Evolutionary conservation across 1,284 basidiomycete species (phyloP), one percentile per base, ranked within the genome.

Genomic region (Rugosomyces carneus): DNA sequence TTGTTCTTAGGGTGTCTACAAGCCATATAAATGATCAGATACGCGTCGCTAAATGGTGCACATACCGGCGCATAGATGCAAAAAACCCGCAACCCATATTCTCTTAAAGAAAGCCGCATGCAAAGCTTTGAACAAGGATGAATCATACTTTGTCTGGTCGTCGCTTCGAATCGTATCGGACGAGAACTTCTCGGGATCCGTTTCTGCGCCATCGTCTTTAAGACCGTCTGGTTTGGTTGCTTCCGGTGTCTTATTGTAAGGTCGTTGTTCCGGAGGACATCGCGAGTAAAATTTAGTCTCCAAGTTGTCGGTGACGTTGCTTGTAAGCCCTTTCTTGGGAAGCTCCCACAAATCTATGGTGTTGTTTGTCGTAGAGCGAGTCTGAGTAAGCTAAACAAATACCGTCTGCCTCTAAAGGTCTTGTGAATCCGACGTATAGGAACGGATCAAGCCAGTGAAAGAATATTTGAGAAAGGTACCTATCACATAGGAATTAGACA

Each of bases 101-200:
- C 69, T 67, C 37, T 61, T 65, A 49, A 72, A 72, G 59, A 84
- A 84, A 0, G 77, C 76, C 9, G 64, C 63, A 47, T 77, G 68
- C 4, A 89, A 56, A 2, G 85, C 81, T 51, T 67, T 69, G 42
- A 78, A 65, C n/a, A 89, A 62, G 8, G 78, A 81, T 16, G 72
- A 67, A 50, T 83, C 80, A 52, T 78, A 75, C 37, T 31, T 62
- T 56, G 8, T 59, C 51, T 47, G 68, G 54, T 37, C 41, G 9
- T 15, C 49, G 8, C 37, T 24, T 15, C 40, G 42, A 26, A 27
- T 10, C 26, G 43, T 2, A 23, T 6, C 11, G 15, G 41, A 38
- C 5, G 20, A n/a, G n/a, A 20, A 13, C 20, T 50, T 40, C 39
- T 38, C 31, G 19, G 35, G 11, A 32, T 40, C 49, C 23, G 9